These are phyloP conservation scores for Dryadomyces quercus-mongolicae DNA, from an alignment of 2,329 filamentous ascomycete species.

Conservation along the genomic window DNA sequence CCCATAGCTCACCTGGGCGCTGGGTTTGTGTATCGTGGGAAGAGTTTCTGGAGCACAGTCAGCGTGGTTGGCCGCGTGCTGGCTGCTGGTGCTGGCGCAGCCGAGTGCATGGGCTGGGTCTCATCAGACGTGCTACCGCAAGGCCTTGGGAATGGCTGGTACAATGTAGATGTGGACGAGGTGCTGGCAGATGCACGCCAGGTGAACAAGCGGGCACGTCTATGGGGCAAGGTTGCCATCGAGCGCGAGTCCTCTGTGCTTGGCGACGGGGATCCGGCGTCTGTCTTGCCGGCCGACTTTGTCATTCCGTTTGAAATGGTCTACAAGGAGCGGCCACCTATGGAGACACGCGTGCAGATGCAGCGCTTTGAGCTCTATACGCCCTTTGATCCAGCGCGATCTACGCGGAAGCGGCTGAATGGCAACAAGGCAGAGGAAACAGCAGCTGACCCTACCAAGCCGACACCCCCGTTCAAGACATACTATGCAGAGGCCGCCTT, in stretches of 20 bases:
- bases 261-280: constrained; percentile 41
- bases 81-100: constrained; percentile 47
- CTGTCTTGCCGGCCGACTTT: constrained; percentile 49
- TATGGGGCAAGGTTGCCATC: constrained; percentile 48
- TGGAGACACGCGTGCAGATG: constrained; percentile 33
- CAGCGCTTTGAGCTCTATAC: constrained; percentile 33
- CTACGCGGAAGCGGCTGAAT: background rate
- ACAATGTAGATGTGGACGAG: constrained; percentile 44
- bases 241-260: constrained; percentile 49
- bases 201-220: constrained; percentile 26
- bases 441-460: constrained; percentile 8
- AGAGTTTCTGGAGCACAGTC: constrained; percentile 58
- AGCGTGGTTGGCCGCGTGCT: constrained; percentile 54
- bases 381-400: background rate
- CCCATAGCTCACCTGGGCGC: constrained; percentile 50
- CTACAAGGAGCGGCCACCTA: constrained; percentile 34
- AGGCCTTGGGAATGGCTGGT: constrained; percentile 42
- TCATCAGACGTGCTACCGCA: constrained; percentile 46
- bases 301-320: constrained; percentile 46
- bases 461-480: constrained; percentile 16
- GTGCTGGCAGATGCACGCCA: constrained; percentile 23
- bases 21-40: constrained; percentile 50
- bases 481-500: constrained; percentile 31
- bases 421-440: background rate
- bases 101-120: constrained; percentile 58